Percentiles rank a stretch among this genome's conserved stretches.
Evolutionary conservation across 2,329 filamentous ascomycete genomes (phyloP).

Genomic region (Fusarium redolens): DNA sequence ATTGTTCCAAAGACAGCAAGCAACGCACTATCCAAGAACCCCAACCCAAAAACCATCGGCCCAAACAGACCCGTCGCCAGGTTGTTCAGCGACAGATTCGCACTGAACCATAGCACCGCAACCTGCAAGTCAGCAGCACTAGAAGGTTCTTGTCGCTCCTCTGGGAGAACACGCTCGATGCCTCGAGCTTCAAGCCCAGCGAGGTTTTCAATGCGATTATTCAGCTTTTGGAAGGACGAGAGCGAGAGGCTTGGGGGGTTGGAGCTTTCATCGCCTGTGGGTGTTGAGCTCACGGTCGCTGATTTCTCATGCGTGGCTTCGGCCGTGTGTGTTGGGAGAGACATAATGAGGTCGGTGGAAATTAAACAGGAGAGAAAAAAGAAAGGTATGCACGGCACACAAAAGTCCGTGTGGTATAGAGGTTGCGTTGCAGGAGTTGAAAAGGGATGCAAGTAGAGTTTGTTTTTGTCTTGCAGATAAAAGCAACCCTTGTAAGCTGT

Average conservation of each 20-base stretch:
- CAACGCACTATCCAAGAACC: conserved; percentile 78
- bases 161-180: conserved; percentile 53
- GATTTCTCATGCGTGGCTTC: conserved; percentile 34
- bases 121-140: conserved; percentile 52
- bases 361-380: conserved; percentile 1
- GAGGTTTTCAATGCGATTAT: conserved; percentile 40
- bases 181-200: conserved; percentile 55
- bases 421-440: neutral
- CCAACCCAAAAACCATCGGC: conserved; percentile 74
- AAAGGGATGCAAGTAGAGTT: conserved; percentile 17
- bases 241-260: conserved; percentile 1
- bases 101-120: conserved; percentile 57
- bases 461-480: conserved; percentile 19
- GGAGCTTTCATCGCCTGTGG: conserved; percentile 9
- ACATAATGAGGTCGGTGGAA: conserved; percentile 6
- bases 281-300: conserved; percentile 16
- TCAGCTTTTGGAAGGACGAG: conserved; percentile 27
- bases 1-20: conserved; percentile 81
- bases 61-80: conserved; percentile 77
- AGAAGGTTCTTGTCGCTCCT: conserved; percentile 51
- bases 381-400: conserved; percentile 8
- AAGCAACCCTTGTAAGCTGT: neutral
- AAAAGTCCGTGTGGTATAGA: conserved; percentile 5
- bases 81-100: conserved; percentile 58
- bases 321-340: conserved; percentile 6